Evolutionary conservation across 2,329 filamentous ascomycete species (phyloP).

Genomic region (Verticillium zaregamsianum): DNA sequence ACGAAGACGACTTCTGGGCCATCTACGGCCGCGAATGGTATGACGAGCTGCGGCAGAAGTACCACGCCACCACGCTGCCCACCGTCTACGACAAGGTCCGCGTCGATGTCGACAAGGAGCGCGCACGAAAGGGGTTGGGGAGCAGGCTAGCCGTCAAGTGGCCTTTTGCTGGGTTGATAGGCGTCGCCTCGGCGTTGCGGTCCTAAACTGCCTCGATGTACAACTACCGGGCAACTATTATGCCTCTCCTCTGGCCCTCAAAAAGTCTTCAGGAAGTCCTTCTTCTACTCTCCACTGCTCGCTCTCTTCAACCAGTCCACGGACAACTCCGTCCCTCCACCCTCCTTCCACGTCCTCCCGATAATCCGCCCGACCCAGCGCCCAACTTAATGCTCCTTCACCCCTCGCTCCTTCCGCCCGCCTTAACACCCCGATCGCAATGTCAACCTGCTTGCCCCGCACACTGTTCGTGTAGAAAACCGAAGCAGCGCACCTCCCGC

Average conservation of each 20-base stretch:
- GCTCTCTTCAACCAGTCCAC: background rate
- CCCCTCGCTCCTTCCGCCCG: constrained; percentile 38
- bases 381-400: constrained; percentile 39
- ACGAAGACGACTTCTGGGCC: constrained; percentile 64
- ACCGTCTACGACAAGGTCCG: constrained; percentile 66
- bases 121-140: background rate
- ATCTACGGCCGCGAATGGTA: constrained; percentile 59
- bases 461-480: constrained; percentile 40
- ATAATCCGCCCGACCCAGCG: constrained; percentile 25
- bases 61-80: constrained; percentile 54
- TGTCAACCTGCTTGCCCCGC: constrained; percentile 33
- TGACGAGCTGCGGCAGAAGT: constrained; percentile 52
- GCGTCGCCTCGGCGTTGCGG: constrained; percentile 11
- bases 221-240: background rate
- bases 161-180: constrained; percentile 11
- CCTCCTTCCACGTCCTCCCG: constrained; percentile 31
- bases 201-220: background rate
- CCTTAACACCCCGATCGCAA: constrained; percentile 39
- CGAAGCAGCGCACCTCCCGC: constrained; percentile 39
- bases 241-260: background rate
- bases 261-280: background rate
- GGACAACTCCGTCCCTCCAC: constrained; percentile 32
- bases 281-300: background rate
- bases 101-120: constrained; percentile 23
- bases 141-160: constrained; percentile 9